Conservation (phyloP, 2,329 filamentous ascomycete species). For the Phoma sp. region DNA sequence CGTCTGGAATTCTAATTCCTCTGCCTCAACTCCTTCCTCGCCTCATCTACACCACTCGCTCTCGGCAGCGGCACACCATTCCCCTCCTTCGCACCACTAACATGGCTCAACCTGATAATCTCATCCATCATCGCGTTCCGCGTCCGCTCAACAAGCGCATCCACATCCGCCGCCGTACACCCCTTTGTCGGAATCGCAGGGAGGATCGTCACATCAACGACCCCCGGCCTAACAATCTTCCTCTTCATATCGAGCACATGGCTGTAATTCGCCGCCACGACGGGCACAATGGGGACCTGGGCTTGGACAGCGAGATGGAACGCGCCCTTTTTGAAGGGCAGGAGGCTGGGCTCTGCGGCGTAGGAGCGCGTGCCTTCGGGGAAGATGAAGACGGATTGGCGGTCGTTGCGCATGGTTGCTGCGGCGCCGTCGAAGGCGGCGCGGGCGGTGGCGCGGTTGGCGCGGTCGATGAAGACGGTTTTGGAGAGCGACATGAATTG, state of each 20-base stretch:
- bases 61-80: constrained; percentile 37
- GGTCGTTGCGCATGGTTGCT: constrained; percentile 73
- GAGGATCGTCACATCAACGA: constrained; percentile 62
- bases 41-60: constrained; percentile 26
- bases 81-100: constrained; percentile 27
- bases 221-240: constrained; percentile 52
- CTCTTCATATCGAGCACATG: constrained; percentile 56
- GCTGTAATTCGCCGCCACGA: constrained; percentile 63
- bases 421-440: constrained; percentile 86
- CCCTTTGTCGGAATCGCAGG: constrained; percentile 48
- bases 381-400: constrained; percentile 80
- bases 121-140: constrained; percentile 48
- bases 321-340: constrained; percentile 99
- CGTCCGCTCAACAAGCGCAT: constrained; percentile 41
- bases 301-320: constrained; percentile 96
- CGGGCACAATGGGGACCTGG: constrained; percentile 88
- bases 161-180: constrained; percentile 44
- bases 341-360: constrained; percentile 76
- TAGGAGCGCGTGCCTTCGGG: constrained; percentile 95
- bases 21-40: constrained; percentile 37
- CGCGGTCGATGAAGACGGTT: constrained; percentile 93
- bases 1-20: constrained; percentile 27
- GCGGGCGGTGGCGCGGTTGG: constrained; percentile 81
- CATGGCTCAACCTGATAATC: constrained; percentile 42
- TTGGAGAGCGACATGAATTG: constrained; percentile 91